Base-by-base conservation (phyloP, 176 grass and related monocot genomes). In the Tuctoria greenei region DNA sequence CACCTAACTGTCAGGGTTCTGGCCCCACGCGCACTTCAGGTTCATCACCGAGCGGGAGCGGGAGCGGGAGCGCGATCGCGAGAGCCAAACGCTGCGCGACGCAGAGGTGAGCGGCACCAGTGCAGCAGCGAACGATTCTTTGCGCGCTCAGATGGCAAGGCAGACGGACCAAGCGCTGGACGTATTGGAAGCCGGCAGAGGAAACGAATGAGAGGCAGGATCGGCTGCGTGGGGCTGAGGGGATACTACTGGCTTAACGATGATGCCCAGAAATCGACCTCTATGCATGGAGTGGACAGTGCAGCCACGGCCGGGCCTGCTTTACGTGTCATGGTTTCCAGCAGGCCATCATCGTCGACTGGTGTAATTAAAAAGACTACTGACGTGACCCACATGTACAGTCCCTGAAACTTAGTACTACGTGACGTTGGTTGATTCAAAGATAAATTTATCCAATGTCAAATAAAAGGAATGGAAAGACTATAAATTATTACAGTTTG, bases 11-110 rank as follows among this genome's bases (percentile, higher is more conserved):
- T n/a, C 57, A 87, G 79, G 85, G 34, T 69, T 68, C 5, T 83
- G 79, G 86, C 86, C 86, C 43, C 80, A 83, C 54, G 86, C 69
- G 11, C 74, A 79, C 75, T 79, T 74, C 15, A 83, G 54, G 62
- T 55, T 62, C 42, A 2, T 87, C 54, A 39, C 5, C 1, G 80
- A 83, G 52, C 77, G 36, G n/a, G 68, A 67, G 36, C n/a, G n/a
- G n/a, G n/a, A n/a, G n/a, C n/a, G n/a, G n/a, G n/a, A n/a, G n/a
- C n/a, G n/a, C n/a, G n/a, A n/a, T n/a, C 41, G 44, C 34, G 25
- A 35, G 35, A 46, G 54, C 54, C 63, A 2, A 8, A 16, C 31
- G 4, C 42, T 10, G 10, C 68, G 7, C 0, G 1, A 20, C 1
- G n/a, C 20, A 0, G 74, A 64, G 34, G 23, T 45, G 61, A 34